A percentile compares a stretch with the other conserved stretches of the same genome.
These are phyloP conservation scores for Pelargonium fulgidum DNA, from an alignment of 441 rosid genomes.

Conservation along the genomic window DNA sequence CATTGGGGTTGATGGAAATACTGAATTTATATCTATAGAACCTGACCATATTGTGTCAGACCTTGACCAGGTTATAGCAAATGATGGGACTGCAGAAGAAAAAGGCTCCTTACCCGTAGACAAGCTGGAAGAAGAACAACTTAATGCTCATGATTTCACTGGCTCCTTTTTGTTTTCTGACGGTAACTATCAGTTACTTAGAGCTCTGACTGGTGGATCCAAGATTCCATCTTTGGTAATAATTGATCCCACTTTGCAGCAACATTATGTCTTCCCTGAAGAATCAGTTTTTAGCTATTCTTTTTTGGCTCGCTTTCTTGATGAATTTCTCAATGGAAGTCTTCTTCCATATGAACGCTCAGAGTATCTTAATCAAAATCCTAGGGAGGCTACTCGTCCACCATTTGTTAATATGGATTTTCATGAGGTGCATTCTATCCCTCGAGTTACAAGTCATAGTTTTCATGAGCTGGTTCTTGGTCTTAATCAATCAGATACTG, in stretches of 20 bases:
- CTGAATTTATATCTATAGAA: slow-evolving; percentile 27
- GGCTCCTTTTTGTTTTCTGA: slow-evolving; percentile 76
- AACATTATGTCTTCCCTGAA: slow-evolving; percentile 55
- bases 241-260: slow-evolving; percentile 57
- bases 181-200: slow-evolving; percentile 59
- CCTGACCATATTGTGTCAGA: slow-evolving; percentile 28
- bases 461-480: slow-evolving; percentile 56
- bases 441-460: slow-evolving; percentile 50
- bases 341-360: slow-evolving; percentile 59
- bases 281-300: slow-evolving; percentile 38
- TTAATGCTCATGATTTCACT: slow-evolving; percentile 34
- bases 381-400: slow-evolving; percentile 45
- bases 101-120: slow-evolving; percentile 26
- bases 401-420: slow-evolving; percentile 80
- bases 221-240: slow-evolving; percentile 71
- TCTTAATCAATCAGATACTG: slow-evolving; percentile 40
- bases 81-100: slow-evolving; percentile 29
- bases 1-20: slow-evolving; percentile 24
- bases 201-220: slow-evolving; percentile 60
- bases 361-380: slow-evolving; percentile 39
- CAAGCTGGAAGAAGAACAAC: slow-evolving; percentile 34
- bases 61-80: slow-evolving; percentile 25
- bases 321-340: slow-evolving; percentile 52
- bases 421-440: slow-evolving; percentile 72
- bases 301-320: slow-evolving; percentile 46